Conservation (phyloP, 192 early-diverging fungal species). For the Umbelopsis ramanniana region DNA sequence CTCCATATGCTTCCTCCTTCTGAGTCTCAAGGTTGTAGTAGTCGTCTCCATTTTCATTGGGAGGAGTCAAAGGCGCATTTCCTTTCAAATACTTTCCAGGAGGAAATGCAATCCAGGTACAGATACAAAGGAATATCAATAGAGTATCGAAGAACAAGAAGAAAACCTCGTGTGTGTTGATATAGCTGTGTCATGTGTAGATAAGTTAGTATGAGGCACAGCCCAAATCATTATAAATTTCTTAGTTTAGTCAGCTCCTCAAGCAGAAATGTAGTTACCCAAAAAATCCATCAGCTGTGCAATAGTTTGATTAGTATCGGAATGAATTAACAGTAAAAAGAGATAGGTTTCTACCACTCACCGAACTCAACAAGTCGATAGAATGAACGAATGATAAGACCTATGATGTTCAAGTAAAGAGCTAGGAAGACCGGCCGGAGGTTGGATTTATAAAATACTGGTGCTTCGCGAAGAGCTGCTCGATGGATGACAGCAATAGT, state of each 20-base stretch:
- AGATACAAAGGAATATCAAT: conserved; percentile 44
- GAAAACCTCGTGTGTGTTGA: conserved; percentile 50
- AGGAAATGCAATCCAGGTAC: conserved; percentile 41
- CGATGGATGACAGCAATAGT: conserved; percentile 36
- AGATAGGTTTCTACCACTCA: background rate
- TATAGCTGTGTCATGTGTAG: conserved; percentile 42
- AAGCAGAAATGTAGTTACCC: background rate
- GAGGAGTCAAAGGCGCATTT: too few relatives aligned
- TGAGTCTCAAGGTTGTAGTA: too few relatives aligned
- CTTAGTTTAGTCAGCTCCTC: too few relatives aligned
- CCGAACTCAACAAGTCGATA: conserved; percentile 54
- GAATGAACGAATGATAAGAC: conserved; percentile 47
- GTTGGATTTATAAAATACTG: conserved; percentile 26
- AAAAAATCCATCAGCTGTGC: conserved; percentile 8
- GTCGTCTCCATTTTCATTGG: too few relatives aligned
- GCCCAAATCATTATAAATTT: too few relatives aligned
- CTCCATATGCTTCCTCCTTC: too few relatives aligned
- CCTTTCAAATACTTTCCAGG: conserved; percentile 11
- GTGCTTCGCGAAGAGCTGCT: conserved; percentile 22
- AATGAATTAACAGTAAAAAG: background rate
- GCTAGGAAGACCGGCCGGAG: conserved; percentile 36
- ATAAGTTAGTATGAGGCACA: background rate
- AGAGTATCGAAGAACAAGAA: conserved; percentile 56
- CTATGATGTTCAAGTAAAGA: conserved; percentile 39
- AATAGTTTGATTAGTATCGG: background rate